These are phyloP conservation scores for Scheffersomyces quercinus DNA, from an alignment of 1,139 yeast genomes.

Conservation along the genomic window DNA sequence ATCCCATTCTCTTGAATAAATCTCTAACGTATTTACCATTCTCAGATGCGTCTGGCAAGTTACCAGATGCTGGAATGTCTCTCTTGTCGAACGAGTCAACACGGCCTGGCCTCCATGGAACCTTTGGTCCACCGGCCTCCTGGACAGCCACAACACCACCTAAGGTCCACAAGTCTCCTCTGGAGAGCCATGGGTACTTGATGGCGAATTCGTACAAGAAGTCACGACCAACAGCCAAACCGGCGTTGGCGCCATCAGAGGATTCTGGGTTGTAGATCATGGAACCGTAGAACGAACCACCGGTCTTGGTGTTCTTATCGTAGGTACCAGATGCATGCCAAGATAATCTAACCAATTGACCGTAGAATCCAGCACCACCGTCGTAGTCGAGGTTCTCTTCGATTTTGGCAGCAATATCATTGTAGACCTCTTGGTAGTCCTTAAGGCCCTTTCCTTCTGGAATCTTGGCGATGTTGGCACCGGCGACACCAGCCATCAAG, in stretches of 20 bases:
- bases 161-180: conserved; percentile 87
- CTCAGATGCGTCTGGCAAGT: conserved; percentile 78
- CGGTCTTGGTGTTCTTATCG: conserved; percentile 54
- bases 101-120: conserved; percentile 88
- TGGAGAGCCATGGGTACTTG: conserved; percentile 72
- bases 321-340: conserved; percentile 80
- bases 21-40: conserved; percentile 70
- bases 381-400: conserved; percentile 79
- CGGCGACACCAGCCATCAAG: conserved; percentile 21
- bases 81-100: conserved; percentile 43
- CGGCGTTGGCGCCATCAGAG: conserved; percentile 72
- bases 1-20: conserved; percentile 67
- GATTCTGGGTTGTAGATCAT: conserved; percentile 71
- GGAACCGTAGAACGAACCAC: conserved; percentile 87
- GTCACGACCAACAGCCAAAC: conserved; percentile 64
- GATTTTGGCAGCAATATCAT: conserved; percentile 73
- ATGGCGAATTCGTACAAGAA: conserved; percentile 63
- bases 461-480: conserved; percentile 21
- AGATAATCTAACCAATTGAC: conserved; percentile 68
- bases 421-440: conserved; percentile 77
- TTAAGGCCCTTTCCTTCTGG: conserved; percentile 32
- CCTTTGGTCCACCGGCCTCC: conserved; percentile 83
- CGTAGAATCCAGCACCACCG: conserved; percentile 63
- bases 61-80: conserved; percentile 63
- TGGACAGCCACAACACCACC: conserved; percentile 87